Base-by-base conservation (phyloP, 257 asterid species). In the Solanum pinnatisectum region DNA sequence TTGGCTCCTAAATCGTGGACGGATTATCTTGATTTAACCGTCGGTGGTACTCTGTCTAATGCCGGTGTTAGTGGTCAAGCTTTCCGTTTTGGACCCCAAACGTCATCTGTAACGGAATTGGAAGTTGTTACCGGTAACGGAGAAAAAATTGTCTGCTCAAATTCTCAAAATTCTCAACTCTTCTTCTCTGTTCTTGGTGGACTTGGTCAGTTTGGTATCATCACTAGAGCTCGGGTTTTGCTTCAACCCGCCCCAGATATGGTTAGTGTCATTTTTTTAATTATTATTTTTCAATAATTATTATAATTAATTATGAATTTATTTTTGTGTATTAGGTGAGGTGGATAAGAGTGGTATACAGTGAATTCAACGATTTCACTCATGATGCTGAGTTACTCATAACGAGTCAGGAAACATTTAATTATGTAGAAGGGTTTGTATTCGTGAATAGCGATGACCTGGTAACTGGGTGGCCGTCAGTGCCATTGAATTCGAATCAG, bases 51-150 rank as follows among this genome's bases (percentile, higher is more conserved):
- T 72, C 88, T 97, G 35, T 96, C 98, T 7, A 96, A 97, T 94
- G 99, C 96, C 90, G 98, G 99, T 83, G 96, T 97, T 7, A 96
- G 99, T 33, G 99, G 99, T 0, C 99, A 97, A 94, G 74, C 96
- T 0, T 97, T 96, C 89, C 78, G 87, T 8, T 89, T 87, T 84
- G 99, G 99, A 0, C 98, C 98, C 0, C 98, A 97, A 87, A 92
- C 98, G 88, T 95, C 95, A 18, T 94, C 95, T 83, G 98, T 96
- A 10, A 95, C 95, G 89, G 99, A 97, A 92, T 37, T 97, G 78
- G 99, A 97, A 35, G 99, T 97, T 22, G 99, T 97, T 36, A 97
- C 97, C 4, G 99, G 99, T 1, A 96, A 92, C 89, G 99, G 99
- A 60, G 99, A 95, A 88, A 94, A 91, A 0, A 87, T 91, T 6